Evolutionary conservation across 371 early-diverging fungal species (phyloP).

Genomic region (Mucor piriformis): DNA sequence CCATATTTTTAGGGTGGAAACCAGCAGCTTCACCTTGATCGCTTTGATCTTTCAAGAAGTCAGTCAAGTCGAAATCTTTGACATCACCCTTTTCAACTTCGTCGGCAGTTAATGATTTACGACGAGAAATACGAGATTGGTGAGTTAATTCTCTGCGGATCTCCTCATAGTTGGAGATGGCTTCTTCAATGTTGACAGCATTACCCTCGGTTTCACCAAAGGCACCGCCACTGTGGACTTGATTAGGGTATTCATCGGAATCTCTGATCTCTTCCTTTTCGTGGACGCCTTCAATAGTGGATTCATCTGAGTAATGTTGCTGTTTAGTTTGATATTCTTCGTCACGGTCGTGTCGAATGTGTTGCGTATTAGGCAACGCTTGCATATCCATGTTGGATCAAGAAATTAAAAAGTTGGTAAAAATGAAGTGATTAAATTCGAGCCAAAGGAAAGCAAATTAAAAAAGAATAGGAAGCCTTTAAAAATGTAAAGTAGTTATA

Average conservation of each 20-base stretch:
- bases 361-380: slow-evolving; percentile 25
- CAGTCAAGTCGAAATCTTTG: slow-evolving; percentile 34
- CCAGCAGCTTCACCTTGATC: slow-evolving; percentile 32
- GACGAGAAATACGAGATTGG: slow-evolving; percentile 39
- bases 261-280: slow-evolving; percentile 30
- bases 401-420: slow-evolving; percentile 5
- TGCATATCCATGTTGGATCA: slow-evolving; percentile 31
- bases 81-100: slow-evolving; percentile 31
- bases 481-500: neutral
- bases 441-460: neutral
- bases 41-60: slow-evolving; percentile 28
- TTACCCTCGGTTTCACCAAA: slow-evolving; percentile 51
- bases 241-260: slow-evolving; percentile 7
- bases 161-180: slow-evolving; percentile 49
- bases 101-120: slow-evolving; percentile 22
- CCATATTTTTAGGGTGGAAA: slow-evolving; percentile 52
- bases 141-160: slow-evolving; percentile 49
- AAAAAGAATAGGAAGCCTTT: slow-evolving; percentile 1
- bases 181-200: slow-evolving; percentile 50
- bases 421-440: neutral
- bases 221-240: slow-evolving; percentile 26
- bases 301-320: slow-evolving; percentile 21
- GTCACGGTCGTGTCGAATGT: slow-evolving; percentile 14
- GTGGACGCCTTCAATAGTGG: slow-evolving; percentile 27
- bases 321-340: slow-evolving; percentile 22